Percentiles rank a stretch among this genome's conserved stretches.
These are phyloP conservation scores for Vitis rotundifolia DNA, from an alignment of 164 flowering plant genomes.

Conservation along the genomic window DNA sequence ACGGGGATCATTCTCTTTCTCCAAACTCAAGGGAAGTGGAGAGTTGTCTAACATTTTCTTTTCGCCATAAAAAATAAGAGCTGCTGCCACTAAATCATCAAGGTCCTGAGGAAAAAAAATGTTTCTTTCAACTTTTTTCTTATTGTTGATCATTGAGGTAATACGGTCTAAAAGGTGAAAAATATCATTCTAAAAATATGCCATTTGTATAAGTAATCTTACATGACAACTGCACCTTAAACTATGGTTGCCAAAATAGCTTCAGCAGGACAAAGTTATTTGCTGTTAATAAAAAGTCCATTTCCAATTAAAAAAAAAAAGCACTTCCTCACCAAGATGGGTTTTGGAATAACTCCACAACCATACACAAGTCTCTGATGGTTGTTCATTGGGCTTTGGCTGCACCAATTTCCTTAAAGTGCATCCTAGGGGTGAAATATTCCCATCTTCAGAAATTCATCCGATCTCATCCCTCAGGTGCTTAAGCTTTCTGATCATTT, in stretches of 20 bases:
- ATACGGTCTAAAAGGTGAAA: neutral
- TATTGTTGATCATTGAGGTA: neutral
- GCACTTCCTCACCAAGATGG: neutral
- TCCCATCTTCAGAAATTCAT: neutral
- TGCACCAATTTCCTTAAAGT: neutral
- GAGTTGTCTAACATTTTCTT: constrained; percentile 61
- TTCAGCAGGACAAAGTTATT: too few species aligned
- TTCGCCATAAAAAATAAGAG: constrained; percentile 77
- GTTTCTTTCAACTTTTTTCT: neutral
- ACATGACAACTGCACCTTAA: too few species aligned
- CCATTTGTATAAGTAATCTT: too few species aligned
- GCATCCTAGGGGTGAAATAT: neutral
- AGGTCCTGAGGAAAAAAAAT: constrained; percentile 60
- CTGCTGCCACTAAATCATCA: constrained; percentile 90
- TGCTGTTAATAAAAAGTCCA: too few species aligned
- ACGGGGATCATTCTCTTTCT: constrained; percentile 84
- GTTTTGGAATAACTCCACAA: neutral
- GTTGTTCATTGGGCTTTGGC: neutral
- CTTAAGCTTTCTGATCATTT: neutral
- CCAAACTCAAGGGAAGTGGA: constrained; percentile 70
- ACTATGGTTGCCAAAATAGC: too few species aligned
- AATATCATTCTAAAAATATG: neutral
- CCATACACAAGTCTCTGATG: neutral
- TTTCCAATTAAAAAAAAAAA: neutral
- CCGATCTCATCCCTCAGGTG: neutral